Evolutionary conservation across 371 early-diverging fungal genomes (phyloP).

Genomic region (Haplosporangium sp.): DNA sequence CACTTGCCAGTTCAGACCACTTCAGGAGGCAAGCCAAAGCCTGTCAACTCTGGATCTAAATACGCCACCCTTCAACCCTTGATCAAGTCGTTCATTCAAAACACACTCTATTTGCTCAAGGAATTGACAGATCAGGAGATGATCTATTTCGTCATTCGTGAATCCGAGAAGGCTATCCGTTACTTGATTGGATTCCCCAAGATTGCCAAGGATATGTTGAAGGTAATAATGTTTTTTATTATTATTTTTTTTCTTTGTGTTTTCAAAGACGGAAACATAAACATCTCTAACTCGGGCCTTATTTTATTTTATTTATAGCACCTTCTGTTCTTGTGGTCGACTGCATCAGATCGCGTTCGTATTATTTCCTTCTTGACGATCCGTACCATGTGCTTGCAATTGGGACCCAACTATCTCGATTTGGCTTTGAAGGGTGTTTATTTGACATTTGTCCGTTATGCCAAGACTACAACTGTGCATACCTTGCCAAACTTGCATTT

Average conservation of each 20-base stretch:
- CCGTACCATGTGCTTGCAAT: conserved; percentile 72
- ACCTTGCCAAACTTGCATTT: conserved; percentile 87
- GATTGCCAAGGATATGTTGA: conserved; percentile 81
- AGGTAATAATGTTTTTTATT: conserved; percentile 61
- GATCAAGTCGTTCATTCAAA: conserved; percentile 83
- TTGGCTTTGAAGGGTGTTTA: conserved; percentile 80
- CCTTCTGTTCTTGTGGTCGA: conserved; percentile 68
- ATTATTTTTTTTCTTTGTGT: neutral
- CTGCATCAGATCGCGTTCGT: conserved; percentile 75
- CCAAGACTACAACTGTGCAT: conserved; percentile 80
- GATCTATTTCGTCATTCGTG: conserved; percentile 82
- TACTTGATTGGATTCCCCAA: conserved; percentile 89
- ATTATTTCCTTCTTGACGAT: conserved; percentile 86
- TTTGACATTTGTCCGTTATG: conserved; percentile 81
- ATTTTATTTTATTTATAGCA: conserved; percentile 36
- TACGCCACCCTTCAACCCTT: conserved; percentile 81
- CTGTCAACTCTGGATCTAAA: conserved; percentile 67
- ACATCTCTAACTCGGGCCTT: neutral
- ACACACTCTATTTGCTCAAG: conserved; percentile 75
- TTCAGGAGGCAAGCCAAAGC: conserved; percentile 60
- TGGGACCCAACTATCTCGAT: conserved; percentile 48
- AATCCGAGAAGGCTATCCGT: conserved; percentile 78
- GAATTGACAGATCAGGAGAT: conserved; percentile 86
- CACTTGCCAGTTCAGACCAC: conserved; percentile 62
- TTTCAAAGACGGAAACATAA: neutral